Conservation (phyloP, 805 yeast genomes). For the Sungouiozyma intestinalis region DNA sequence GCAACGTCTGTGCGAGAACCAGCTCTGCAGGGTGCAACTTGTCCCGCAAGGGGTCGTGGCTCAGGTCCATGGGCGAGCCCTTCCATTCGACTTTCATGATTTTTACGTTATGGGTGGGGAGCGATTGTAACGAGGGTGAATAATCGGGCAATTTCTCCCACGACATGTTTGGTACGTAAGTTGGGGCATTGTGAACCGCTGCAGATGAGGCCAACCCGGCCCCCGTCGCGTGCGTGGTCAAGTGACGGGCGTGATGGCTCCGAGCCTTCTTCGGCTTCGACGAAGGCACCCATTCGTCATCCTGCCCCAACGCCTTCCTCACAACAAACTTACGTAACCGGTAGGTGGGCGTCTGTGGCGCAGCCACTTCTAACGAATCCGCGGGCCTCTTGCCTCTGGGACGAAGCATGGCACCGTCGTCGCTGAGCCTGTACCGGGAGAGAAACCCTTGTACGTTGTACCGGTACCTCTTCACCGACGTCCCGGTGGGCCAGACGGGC, state of each 20-base stretch:
- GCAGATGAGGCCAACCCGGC: conserved; percentile 22
- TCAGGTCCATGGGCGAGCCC: conserved; percentile 92
- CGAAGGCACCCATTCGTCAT: neutral
- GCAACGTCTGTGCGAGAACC: conserved; percentile 71
- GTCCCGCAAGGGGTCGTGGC: conserved; percentile 59
- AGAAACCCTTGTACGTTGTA: conserved; percentile 13
- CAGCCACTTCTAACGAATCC: no score
- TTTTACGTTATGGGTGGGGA: conserved; percentile 55
- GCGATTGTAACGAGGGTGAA: conserved; percentile 56
- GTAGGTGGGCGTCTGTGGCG: neutral
- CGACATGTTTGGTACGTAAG: conserved; percentile 37
- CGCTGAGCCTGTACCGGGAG: conserved; percentile 6
- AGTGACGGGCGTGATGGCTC: neutral
- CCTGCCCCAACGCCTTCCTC: neutral
- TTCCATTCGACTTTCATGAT: conserved; percentile 92
- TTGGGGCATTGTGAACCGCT: conserved; percentile 23
- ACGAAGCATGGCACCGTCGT: no score
- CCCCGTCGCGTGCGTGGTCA: neutral
- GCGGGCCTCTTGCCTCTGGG: no score
- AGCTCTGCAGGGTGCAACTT: conserved; percentile 89
- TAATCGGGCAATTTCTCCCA: conserved; percentile 73
- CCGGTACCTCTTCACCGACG: conserved; percentile 12
- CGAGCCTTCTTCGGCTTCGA: neutral
- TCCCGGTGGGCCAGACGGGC: conserved; percentile 14
- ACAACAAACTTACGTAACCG: neutral